Evolutionary conservation across 2,329 filamentous ascomycete species (phyloP), one percentile per base, ranked within the genome.

Genomic region (Dothideomycetes sp.): DNA sequence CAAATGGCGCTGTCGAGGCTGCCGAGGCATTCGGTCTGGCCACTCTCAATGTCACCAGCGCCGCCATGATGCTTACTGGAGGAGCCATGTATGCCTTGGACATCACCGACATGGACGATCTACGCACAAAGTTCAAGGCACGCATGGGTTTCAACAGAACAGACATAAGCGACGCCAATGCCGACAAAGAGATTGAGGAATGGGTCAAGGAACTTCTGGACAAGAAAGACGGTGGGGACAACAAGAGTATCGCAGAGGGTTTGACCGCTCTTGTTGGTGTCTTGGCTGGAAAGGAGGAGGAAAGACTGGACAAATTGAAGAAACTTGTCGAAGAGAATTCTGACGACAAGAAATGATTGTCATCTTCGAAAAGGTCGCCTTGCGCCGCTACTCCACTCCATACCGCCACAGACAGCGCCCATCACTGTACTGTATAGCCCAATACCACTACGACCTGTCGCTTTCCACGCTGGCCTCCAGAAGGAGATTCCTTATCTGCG

Each of bases 21-120:
- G 64, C 82, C 23, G 83, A 94, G 61, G 89, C 89, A 0, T 68
- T 98, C 16, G 83, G 80, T 34, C 68, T 95, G 24, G 91, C 89
- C 0, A 94, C 88, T 0, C 71, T 95, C 51, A 94, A 94, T 53
- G 84, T 91, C 10, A 55, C 79, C 22, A 83, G 80, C 51, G 74
- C 91, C 35, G 80, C 73, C 1, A 77, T 94, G 59, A 77, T 93
- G 71, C 63, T 73, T 7, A 71, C 76, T 0, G 91, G 89, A 3
- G 86, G 82, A 0, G 60, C 80, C 9, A 68, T 84, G 47, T 94
- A 82, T 71, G 79, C 76, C 1, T 76, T 91, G 45, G 82, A 95
- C 58, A 74, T 96, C 24, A 63, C 61, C 19, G 64, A 63, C 22
- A 25, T 68, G 25, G 60, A 61, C 41, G 68, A 71, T 78, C 78